A percentile compares a stretch with the other conserved stretches of the same genome.
Conservation (phyloP, 2,329 filamentous ascomycete genomes). For the Ophioceras dolichostomum region DNA sequence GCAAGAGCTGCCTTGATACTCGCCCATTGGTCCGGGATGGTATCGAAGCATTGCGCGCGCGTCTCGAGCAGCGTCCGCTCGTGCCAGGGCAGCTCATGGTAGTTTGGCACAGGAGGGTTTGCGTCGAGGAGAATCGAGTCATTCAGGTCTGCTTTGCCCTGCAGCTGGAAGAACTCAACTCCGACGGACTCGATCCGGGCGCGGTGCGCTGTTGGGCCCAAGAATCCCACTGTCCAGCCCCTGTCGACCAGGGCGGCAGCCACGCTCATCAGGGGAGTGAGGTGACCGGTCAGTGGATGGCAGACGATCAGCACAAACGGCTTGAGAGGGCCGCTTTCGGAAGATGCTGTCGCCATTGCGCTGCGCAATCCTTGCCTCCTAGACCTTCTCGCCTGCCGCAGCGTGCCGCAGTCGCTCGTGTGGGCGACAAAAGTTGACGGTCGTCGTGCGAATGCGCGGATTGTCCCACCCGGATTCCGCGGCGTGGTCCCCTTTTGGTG, state of each 20-base stretch:
- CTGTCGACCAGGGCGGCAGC: slow-evolving; percentile 16
- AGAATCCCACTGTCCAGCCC: slow-evolving; percentile 20
- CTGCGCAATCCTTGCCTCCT: no score
- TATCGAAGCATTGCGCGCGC: slow-evolving; percentile 16
- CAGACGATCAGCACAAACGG: slow-evolving; percentile 12
- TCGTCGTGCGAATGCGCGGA: no score
- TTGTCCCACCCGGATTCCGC: no score
- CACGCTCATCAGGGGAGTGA: slow-evolving; percentile 21
- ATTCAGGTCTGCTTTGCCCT: slow-evolving; percentile 19
- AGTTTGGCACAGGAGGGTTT: slow-evolving; percentile 5
- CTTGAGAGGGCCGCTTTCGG: no score
- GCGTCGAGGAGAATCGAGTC: slow-evolving; percentile 12
- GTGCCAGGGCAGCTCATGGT: slow-evolving; percentile 13
- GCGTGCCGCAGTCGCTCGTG: no score
- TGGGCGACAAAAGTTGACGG: no score
- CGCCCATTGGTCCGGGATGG: slow-evolving; percentile 20
- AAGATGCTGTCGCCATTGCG: no score
- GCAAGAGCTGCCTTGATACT: slow-evolving; percentile 16
- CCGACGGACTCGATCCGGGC: slow-evolving; percentile 19
- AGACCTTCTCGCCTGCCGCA: no score
- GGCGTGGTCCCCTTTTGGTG: no score
- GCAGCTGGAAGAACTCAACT: slow-evolving; percentile 19
- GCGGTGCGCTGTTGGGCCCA: slow-evolving; percentile 21
- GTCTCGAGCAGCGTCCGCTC: slow-evolving; percentile 19
- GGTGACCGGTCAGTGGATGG: slow-evolving; percentile 23